Base-by-base conservation (phyloP, 192 early-diverging fungal species). In the Physocladia obscura region DNA sequence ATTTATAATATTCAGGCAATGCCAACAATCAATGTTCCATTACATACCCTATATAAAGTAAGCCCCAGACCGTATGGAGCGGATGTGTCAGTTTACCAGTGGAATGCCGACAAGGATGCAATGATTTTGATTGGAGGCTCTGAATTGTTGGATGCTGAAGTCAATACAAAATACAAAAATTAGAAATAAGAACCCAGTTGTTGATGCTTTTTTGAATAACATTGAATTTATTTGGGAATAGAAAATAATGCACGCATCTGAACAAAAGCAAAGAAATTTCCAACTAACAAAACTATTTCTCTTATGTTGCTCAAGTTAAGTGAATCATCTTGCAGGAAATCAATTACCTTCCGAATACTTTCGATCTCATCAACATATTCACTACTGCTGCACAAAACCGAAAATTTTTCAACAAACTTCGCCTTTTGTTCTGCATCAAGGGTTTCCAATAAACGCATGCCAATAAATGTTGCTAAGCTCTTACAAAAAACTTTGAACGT, bases 21-120 rank as follows among this genome's bases (percentile, higher is more conserved):
- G 90, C 88, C 94, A 26, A 85, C 86, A 26, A 82, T 93, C 76
- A 80, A 83, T 22, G 89, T 96, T 21, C 94, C 91, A 13, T 76
- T 96, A 49, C 91, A 92, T 73, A 88, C 87, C 2, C 62, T 96
- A 32, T 94, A 93, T 62, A 88, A 87, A 62, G 80, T 93, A 26
- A 81, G 87, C 60, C 94, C 94, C 21, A 91, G 89, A 48, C 91
- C 94, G 22, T 94, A 94, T 77, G 94, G 94, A 51, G 84, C 82
- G 1, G 84, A 84, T 54, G 60, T 87, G 40, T 8, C 38, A 26
- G 59, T 60, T 44, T 72, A 63, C 49, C 47, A 75, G 57, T 75
- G 67, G 64, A 54, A 75, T 47, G 31, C 57, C 1, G 60, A 56
- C 1, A 75, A 64, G 11, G 73, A 75, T 52, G 73, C 68, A 17